A percentile compares a stretch with the other conserved stretches of the same genome.
These are phyloP conservation scores for Cytospora chrysosperma DNA, from an alignment of 2,329 filamentous ascomycete genomes.

Conservation along the genomic window DNA sequence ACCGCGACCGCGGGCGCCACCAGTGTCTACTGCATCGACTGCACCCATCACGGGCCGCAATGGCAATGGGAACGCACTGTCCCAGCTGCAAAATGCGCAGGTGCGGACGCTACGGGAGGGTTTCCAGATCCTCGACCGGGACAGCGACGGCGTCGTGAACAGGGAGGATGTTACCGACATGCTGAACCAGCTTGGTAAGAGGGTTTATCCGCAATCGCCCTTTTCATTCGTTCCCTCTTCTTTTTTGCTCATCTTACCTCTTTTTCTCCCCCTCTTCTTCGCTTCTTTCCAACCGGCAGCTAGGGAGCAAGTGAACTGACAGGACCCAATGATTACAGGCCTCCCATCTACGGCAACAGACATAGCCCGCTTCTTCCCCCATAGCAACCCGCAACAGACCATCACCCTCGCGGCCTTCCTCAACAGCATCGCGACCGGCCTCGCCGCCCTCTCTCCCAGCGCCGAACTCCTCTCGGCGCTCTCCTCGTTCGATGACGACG, in stretches of 20 bases:
- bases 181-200: conserved; percentile 74
- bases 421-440: conserved; percentile 72
- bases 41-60: conserved; percentile 39
- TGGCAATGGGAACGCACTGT: conserved; percentile 53
- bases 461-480: conserved; percentile 86
- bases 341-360: conserved; percentile 70
- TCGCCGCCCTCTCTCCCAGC: conserved; percentile 72
- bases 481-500: conserved; percentile 92
- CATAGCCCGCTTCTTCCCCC: conserved; percentile 79
- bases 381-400: conserved; percentile 61
- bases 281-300: conserved; percentile 16
- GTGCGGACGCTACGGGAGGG: conserved; percentile 86
- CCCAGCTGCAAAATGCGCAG: conserved; percentile 76
- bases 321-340: conserved; percentile 48
- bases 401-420: conserved; percentile 85
- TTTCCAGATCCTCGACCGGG: conserved; percentile 88
- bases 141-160: conserved; percentile 81
- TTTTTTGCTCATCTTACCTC: neutral
- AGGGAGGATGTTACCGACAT: conserved; percentile 84
- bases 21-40: conserved; percentile 35
- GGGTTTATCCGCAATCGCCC: neutral
- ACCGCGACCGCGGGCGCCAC: conserved; percentile 36
- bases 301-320: neutral
- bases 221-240: no score
- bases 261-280: no score